Base-by-base conservation (phyloP, 2,329 filamentous ascomycete genomes). In the Alternaria incomplexa region DNA sequence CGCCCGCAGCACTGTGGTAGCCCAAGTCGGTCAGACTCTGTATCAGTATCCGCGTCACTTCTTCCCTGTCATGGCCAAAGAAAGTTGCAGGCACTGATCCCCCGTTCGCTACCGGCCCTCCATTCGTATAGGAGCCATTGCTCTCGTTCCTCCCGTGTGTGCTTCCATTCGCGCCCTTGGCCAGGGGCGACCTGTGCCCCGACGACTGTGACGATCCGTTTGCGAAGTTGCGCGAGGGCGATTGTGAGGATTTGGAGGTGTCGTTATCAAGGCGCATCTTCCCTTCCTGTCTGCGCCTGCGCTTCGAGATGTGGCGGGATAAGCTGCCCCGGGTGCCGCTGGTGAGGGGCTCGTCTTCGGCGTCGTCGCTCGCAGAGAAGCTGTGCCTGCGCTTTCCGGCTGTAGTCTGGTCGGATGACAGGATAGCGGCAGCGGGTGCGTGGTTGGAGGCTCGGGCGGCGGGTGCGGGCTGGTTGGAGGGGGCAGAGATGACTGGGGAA, bases 11-110 rank as follows among this genome's bases (percentile, higher is more conserved):
- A 12, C 85, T 84, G 62, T 89, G 85, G 76, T 98, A 97, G 3
- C 96, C 96, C 82, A 99, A 86, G 78, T 97, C 95, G 23, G 89
- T 88, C 67, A 99, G 82, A 36, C 93, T 92, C 80, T 99, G 96
- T 73, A 99, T 96, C 72, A 99, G 81, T 67, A 98, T 91, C 57
- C 96, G 87, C 6, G 95, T 97, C 47, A 98, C 91, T 82, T 99
- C 95, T 83, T 97, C 93, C 77, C 93, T 89, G 76, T 96, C 89
- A 77, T 98, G 95, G 17, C 93, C 94, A 75, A 89, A 91, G 79
- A 96, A 98, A 32, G 83, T 83, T 6, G 83, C 50, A 26, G 79
- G 72, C 20, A 74, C 47, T 22, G 74, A 61, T 44, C 70, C 72
- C 23, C 74, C 74, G 53, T 74, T 77, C 10, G 74, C 64, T 64